Base-by-base conservation (phyloP, 768 basidiomycete genomes). In the Tylopilus cervinicoccineus region DNA sequence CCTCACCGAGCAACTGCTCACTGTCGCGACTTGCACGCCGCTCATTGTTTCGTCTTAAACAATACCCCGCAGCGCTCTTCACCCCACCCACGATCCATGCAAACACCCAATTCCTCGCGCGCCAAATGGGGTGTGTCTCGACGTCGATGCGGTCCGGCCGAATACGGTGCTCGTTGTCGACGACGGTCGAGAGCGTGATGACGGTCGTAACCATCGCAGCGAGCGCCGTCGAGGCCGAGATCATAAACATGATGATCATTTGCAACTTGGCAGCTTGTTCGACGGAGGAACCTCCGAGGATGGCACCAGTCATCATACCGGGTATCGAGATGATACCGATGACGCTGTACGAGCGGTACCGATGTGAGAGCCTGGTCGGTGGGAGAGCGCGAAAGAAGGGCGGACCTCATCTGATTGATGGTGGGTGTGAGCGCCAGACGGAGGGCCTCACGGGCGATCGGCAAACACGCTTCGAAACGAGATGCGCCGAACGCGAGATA, bases 161-260 rank as follows among this genome's bases (percentile, higher is more conserved):
- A 6, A 89, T 66, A 20, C 86, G 72, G 56, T 86, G 79, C 44
- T 88, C 79, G 16, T 57, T 55, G 59, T 94, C 92, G 31, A 92
- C 78, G 6, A 85, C 74, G 13, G 85, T 74, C 4, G 64, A 62
- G 8, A 93, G 75, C 7, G 80, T 74, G 34, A 81, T 69, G 47
- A 83, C 66, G 1, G 84, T 83, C 3, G 81, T 78, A 43, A 78
- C 70, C 45, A 89, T 82, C 3, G 83, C 76, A 12, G 86, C 79
- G 22, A 94, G 76, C 0, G 84, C 80, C 0, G 86, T 86, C 49
- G 81, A 78, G 0, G 90, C 83, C 3, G 84, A 83, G 38, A 93
- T 89, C 86, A 93, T 88, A 68, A 94, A 93, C 83, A 93, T 88
- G 70, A 94, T 90, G 49, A 94, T 83, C 85, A 93, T 93, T 58